Evolutionary conservation across 805 yeast genomes (phyloP).

Genomic region (Wickerhamomyces strasburgensis): DNA sequence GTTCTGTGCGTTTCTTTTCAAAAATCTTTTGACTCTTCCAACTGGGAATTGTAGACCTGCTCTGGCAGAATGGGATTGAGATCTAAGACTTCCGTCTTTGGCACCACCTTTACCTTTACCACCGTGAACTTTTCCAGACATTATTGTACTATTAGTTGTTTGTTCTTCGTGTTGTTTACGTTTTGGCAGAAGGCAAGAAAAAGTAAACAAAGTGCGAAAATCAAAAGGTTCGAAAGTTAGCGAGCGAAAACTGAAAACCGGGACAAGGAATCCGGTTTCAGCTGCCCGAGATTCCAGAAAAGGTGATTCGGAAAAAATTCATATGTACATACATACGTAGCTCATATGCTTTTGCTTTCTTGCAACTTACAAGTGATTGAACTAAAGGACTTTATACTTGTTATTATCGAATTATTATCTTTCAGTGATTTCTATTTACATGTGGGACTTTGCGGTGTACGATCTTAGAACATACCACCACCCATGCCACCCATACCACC

Average conservation of each 20-base stretch:
- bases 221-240: background rate
- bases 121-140: constrained; percentile 96
- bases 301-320: no score
- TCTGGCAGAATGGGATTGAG: constrained; percentile 88
- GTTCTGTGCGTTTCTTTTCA: constrained; percentile 87
- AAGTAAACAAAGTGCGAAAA: background rate
- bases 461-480: constrained; percentile 44
- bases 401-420: no score
- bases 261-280: background rate
- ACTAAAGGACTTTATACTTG: no score
- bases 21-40: constrained; percentile 96
- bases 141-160: constrained; percentile 23
- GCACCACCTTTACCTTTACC: constrained; percentile 95
- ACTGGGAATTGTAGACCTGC: constrained; percentile 97
- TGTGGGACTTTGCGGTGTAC: background rate
- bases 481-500: constrained; percentile 64
- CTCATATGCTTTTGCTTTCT: background rate
- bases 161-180: background rate
- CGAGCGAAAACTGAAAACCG: no score
- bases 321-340: no score
- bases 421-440: background rate
- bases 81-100: constrained; percentile 54
- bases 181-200: background rate
- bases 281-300: background rate
- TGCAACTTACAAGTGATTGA: background rate